Conservation (phyloP, 2,329 filamentous ascomycete species). For the Atkinsonella texensis region DNA sequence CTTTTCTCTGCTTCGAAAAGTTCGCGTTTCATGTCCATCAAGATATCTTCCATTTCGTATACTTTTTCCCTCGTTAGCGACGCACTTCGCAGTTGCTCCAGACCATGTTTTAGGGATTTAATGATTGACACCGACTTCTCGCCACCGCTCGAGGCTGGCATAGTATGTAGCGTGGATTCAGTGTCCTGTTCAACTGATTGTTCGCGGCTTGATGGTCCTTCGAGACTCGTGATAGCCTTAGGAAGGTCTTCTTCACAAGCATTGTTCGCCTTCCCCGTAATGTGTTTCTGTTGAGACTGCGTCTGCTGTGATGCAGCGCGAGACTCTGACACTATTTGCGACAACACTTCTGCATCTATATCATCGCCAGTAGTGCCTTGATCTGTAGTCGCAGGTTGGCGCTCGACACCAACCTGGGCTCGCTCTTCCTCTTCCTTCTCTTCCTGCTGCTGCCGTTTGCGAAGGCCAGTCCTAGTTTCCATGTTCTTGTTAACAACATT, state of each 20-base stretch:
- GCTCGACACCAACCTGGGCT: neutral
- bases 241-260: neutral
- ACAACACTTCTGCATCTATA: constrained; percentile 29
- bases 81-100: constrained; percentile 47
- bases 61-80: constrained; percentile 54
- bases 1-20: constrained; percentile 59
- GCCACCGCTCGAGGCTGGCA: constrained; percentile 2
- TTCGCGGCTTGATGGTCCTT: neutral
- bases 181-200: constrained; percentile 2
- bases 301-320: constrained; percentile 24
- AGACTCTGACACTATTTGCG: constrained; percentile 29
- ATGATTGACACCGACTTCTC: constrained; percentile 16
- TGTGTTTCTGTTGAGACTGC: constrained; percentile 13
- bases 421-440: neutral
- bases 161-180: constrained; percentile 5
- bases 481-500: neutral
- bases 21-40: constrained; percentile 67
- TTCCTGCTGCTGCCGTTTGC: constrained; percentile 8
- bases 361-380: constrained; percentile 17
- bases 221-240: neutral
- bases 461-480: constrained; percentile 11
- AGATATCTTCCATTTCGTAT: constrained; percentile 60
- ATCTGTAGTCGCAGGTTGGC: constrained; percentile 5
- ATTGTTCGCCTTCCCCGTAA: neutral
- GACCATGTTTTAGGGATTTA: constrained; percentile 21